A percentile compares a stretch with the other conserved stretches of the same genome.
Evolutionary conservation across 768 basidiomycete species (phyloP).

Genomic region (Hericium alpestre): DNA sequence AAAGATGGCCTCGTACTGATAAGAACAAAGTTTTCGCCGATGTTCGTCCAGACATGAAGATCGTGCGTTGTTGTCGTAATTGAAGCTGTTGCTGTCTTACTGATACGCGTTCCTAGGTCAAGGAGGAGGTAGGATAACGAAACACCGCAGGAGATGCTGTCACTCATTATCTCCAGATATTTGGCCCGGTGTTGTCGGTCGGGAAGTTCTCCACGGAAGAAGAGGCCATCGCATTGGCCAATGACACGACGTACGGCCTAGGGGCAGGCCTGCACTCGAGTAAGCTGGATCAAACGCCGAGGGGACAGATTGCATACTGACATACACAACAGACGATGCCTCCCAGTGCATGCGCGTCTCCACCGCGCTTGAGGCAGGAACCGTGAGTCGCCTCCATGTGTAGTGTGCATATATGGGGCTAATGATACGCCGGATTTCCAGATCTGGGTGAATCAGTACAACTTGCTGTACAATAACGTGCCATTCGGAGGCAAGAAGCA

Average conservation of each 20-base stretch:
- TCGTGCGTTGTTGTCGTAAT: conserved; percentile 38
- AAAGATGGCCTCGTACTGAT: background rate
- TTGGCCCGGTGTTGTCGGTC: conserved; percentile 85
- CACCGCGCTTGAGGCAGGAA: conserved; percentile 78
- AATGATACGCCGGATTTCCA: conserved; percentile 16
- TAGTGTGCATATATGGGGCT: background rate
- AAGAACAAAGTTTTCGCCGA: conserved; percentile 62
- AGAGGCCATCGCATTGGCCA: conserved; percentile 76
- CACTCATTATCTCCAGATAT: conserved; percentile 46
- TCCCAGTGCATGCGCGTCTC: conserved; percentile 86
- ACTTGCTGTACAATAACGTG: conserved; percentile 71
- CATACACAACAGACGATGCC: conserved; percentile 47
- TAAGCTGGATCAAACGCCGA: conserved; percentile 21
- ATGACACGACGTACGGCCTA: conserved; percentile 83
- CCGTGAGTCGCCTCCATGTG: conserved; percentile 36
- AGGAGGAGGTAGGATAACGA: conserved; percentile 47
- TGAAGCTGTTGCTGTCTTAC: background rate
- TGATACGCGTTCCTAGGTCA: conserved; percentile 29
- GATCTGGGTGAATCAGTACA: conserved; percentile 94
- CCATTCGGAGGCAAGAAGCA: conserved; percentile 96
- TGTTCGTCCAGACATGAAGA: conserved; percentile 72
- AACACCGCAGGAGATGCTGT: background rate
- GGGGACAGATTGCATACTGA: conserved; percentile 7
- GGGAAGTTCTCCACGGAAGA: conserved; percentile 79
- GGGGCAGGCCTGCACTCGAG: conserved; percentile 88